Base-by-base conservation (phyloP, 257 asterid genomes). In the Solanum arcanum region DNA sequence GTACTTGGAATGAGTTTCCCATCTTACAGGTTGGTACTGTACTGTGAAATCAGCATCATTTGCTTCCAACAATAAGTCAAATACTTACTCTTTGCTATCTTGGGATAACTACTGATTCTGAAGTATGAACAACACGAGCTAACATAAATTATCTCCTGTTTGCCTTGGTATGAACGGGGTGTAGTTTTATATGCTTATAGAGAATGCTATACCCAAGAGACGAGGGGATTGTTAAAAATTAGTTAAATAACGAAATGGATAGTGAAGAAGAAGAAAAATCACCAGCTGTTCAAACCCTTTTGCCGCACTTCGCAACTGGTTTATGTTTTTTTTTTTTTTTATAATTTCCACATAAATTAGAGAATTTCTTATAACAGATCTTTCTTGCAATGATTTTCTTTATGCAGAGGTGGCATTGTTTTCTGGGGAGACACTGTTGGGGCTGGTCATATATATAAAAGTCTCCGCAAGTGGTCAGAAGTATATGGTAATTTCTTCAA, bases 1-100 rank as follows among this genome's bases (percentile, higher is more conserved):
- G 90, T 94, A 88, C 98, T 94, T 89, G 99, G 99, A 91, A 97
- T 97, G 98, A 94, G 99, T 88, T 97, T 95, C 90, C 99, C 99
- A 66, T 90, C 98, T 82, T 97, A 92, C 88, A 96, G 98, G 99
- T 96, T 84, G 91, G 98, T 93, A 21, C 68, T 72, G 25, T 86
- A 21, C 44, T 35, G 42, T 86, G 39, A 70, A 86, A 70, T 86
- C 72, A 29, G 85, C 88, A 47, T 80, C 68, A 47, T 29, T 47
- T 47, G 18, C 46, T 78, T 47, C 68, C n/a, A 13, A 39, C 18
- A 23, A 81, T 49, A 47, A 49, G 68, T 49, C 68, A 81, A 29
- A 18, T 49, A 80, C 56, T 47, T 80, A 18, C 68, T 46, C 44
- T n/a, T 27, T 3, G 42, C 66, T 81, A 49, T 44, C 46, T 49